Evolutionary conservation across 306 rosid species (phyloP).

Genomic region (Pterocarpus macrocarpus): DNA sequence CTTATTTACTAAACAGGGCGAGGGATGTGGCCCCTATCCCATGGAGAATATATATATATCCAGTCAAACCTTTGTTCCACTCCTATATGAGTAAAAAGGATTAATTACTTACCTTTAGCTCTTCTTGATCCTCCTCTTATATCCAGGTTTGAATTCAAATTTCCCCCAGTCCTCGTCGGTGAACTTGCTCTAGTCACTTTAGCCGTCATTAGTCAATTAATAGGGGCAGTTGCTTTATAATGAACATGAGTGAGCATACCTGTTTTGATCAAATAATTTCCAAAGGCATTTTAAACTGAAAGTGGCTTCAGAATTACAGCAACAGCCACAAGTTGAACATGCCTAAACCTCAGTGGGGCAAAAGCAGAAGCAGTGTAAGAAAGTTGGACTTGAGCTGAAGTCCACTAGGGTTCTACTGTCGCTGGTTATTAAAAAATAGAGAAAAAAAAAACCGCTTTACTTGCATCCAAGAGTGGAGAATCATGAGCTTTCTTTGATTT

Average conservation of each 20-base stretch:
- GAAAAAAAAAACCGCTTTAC: constrained; percentile 11
- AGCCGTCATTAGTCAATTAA: constrained; percentile 23
- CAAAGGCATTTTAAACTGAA: constrained; percentile 9
- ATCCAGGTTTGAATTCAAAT: too few species aligned
- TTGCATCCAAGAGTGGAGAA: constrained; percentile 16
- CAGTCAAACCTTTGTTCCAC: too few species aligned
- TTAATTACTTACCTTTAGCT: too few species aligned
- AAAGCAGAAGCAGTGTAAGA: constrained; percentile 40
- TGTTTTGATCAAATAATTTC: neutral
- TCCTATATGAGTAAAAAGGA: too few species aligned
- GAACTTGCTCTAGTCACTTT: constrained; percentile 19
- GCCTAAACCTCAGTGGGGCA: constrained; percentile 16
- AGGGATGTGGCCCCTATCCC: too few species aligned
- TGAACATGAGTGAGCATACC: neutral
- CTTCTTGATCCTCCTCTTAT: too few species aligned
- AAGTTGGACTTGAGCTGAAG: constrained; percentile 45
- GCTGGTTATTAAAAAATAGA: neutral
- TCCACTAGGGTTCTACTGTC: constrained; percentile 43
- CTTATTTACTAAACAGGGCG: too few species aligned
- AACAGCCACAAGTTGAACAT: constrained; percentile 29
- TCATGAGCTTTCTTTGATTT: constrained; percentile 43
- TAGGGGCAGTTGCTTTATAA: neutral
- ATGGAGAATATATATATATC: too few species aligned
- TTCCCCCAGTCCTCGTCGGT: too few species aligned
- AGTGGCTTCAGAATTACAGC: constrained; percentile 30